Conservation (phyloP, 2,329 filamentous ascomycete genomes). For the Cryphonectria radicalis region DNA sequence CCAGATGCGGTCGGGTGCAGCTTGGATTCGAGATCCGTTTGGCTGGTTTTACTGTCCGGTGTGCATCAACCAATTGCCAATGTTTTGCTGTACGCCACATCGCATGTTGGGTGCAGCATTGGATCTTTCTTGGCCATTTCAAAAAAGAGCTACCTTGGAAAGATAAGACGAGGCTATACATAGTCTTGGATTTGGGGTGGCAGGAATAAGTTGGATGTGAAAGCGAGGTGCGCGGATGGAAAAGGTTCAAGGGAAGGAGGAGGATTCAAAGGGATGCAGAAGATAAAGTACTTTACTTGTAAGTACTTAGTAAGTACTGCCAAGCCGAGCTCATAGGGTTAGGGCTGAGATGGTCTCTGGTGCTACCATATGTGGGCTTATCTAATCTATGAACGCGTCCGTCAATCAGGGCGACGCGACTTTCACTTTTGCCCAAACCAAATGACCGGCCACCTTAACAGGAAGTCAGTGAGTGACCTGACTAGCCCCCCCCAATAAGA, state of each 20-base stretch:
- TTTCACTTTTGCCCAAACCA: background rate
- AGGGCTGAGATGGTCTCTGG: background rate
- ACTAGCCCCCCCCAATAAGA: background rate
- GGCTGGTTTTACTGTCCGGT: constrained; percentile 2
- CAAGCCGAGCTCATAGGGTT: background rate
- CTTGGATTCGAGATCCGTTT: constrained; percentile 19
- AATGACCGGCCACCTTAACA: background rate
- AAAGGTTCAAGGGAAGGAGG: background rate
- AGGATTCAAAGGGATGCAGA: background rate
- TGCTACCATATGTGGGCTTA: background rate
- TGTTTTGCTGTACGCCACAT: background rate
- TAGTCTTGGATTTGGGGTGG: background rate
- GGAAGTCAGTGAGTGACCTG: background rate
- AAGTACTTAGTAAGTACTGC: background rate
- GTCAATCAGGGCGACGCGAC: background rate
- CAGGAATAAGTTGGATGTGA: background rate
- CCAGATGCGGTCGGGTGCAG: constrained; percentile 24
- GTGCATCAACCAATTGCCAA: background rate
- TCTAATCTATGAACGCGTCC: constrained; percentile 12
- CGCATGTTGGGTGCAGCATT: background rate
- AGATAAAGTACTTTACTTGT: no score
- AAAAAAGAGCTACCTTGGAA: background rate
- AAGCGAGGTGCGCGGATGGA: background rate
- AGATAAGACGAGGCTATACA: background rate
- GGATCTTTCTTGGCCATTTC: no score